Evolutionary conservation across 208 protist species (phyloP), one percentile per base, ranked within the genome.

Genomic region (Acanthamoeba rhysodes): DNA sequence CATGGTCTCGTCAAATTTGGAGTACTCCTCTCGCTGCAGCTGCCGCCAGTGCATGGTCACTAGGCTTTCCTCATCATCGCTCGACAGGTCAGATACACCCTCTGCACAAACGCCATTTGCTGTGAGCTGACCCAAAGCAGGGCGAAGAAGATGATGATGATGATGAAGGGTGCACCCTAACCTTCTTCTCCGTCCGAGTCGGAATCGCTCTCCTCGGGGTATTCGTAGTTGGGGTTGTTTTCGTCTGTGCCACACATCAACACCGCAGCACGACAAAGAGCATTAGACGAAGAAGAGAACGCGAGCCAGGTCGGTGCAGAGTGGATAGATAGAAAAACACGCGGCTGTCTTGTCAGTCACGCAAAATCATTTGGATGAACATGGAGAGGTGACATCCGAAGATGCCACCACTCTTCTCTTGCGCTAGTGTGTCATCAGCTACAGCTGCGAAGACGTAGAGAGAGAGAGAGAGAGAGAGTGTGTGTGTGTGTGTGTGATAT

Each of bases 311-410:
- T 8, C 0, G 41, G 8, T 18, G 29, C 24, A 50, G 18, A 84
- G 29, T 57, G 22, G 37, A 8, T 55, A 53, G 16, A 53, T 84
- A 9, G 22, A 72, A 72, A 72, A 72, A 72, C 7, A 22, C 24
- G 62, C 27, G 2, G 27, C 24, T 68, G 18, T 78, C 7, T 12
- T 34, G 29, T 85, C 76, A 85, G 76, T 34, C 76, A 85, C 76
- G 76, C 76, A 85, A 85, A 85, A 85, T 85, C 76, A 85, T 80
- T 85, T 85, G 18, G 37, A 14, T 14, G 76, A 62, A 62, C 76
- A 85, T 59, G 14, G 45, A 41, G 76, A 37, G 27, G 32, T 74
- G 66, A 34, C 66, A 57, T 34, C n/a, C 29, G 29, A 14, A 72
- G 22, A 32, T 2, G 64, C 10, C 64, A 72, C 14, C 8, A 24